phyloP scores from a whole-genome alignment of 208 protist species.

The Leishmania amazonensis region DNA sequence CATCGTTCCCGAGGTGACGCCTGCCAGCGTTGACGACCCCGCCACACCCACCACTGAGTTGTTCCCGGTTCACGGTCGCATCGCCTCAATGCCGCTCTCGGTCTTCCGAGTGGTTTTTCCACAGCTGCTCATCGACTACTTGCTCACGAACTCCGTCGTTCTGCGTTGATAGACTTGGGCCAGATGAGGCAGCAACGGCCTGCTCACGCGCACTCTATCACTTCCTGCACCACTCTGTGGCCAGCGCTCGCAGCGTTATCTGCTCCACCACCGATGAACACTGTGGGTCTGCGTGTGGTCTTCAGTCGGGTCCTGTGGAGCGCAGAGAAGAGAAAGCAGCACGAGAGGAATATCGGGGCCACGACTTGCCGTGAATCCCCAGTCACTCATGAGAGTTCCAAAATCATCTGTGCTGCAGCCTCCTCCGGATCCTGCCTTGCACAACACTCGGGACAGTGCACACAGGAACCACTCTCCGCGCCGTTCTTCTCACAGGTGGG shows the following conservation, averaged over 20 bases:
- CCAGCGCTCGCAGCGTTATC: not conserved
- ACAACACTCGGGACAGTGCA: not conserved
- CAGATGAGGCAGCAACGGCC: not conserved
- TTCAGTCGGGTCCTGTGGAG: not conserved
- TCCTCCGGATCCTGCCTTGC: not conserved
- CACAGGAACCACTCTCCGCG: not conserved
- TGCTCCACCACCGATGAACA: not conserved
- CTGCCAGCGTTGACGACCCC: not conserved
- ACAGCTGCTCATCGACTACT: slow-evolving; percentile 79
- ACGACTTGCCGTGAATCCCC: not conserved
- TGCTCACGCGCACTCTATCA: not conserved
- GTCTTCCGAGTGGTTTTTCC: slow-evolving; percentile 76
- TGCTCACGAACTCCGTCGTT: slow-evolving; percentile 64
- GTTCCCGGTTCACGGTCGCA: not conserved
- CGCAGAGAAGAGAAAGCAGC: not conserved
- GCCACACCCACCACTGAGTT: not conserved
- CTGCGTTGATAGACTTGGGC: slow-evolving; percentile 30
- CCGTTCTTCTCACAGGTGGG: not conserved
- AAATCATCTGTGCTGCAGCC: not conserved
- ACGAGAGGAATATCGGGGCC: not conserved
- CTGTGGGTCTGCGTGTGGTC: not conserved
- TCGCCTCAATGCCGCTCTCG: slow-evolving; percentile 71
- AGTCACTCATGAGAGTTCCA: not conserved
- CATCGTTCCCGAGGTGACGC: slow-evolving; percentile 17
- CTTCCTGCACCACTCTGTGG: not conserved